phyloP scores from a whole-genome alignment of 2,329 filamentous ascomycete species.

The Alternaria conjuncta region DNA sequence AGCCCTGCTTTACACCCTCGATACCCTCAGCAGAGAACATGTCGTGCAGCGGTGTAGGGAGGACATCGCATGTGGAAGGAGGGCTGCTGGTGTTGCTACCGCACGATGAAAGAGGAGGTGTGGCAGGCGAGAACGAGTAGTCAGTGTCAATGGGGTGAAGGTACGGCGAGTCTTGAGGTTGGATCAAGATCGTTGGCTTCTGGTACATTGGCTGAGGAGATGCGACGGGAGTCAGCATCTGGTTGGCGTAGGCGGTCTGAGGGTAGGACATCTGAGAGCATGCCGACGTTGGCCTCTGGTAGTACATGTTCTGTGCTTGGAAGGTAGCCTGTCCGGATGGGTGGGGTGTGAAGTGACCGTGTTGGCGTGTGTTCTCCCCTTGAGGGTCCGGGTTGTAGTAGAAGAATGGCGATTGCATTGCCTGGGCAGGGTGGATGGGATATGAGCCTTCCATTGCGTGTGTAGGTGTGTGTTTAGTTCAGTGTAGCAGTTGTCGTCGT shows the following conservation, averaged over 20 bases:
- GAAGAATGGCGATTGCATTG: constrained; percentile 80
- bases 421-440: constrained; percentile 56
- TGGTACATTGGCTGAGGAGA: constrained; percentile 76
- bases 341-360: constrained; percentile 76
- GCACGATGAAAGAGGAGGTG: constrained; percentile 83
- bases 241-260: constrained; percentile 62
- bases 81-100: constrained; percentile 88
- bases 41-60: constrained; percentile 83
- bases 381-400: constrained; percentile 83
- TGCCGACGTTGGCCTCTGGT: constrained; percentile 65
- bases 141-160: constrained; percentile 75
- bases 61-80: constrained; percentile 71
- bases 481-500: constrained; percentile 24
- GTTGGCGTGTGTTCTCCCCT: constrained; percentile 69
- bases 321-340: constrained; percentile 40
- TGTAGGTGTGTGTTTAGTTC: constrained; percentile 15
- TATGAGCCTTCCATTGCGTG: constrained; percentile 70
- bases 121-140: constrained; percentile 78
- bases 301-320: constrained; percentile 55
- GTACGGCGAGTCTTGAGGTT: constrained; percentile 63
- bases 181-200: constrained; percentile 74
- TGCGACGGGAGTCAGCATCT: constrained; percentile 75
- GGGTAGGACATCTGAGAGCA: constrained; percentile 63
- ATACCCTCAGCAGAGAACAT: constrained; percentile 63
- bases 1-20: constrained; percentile 59